phyloP scores from a whole-genome alignment of 257 asterid species.

The Euphrasia confusa region DNA sequence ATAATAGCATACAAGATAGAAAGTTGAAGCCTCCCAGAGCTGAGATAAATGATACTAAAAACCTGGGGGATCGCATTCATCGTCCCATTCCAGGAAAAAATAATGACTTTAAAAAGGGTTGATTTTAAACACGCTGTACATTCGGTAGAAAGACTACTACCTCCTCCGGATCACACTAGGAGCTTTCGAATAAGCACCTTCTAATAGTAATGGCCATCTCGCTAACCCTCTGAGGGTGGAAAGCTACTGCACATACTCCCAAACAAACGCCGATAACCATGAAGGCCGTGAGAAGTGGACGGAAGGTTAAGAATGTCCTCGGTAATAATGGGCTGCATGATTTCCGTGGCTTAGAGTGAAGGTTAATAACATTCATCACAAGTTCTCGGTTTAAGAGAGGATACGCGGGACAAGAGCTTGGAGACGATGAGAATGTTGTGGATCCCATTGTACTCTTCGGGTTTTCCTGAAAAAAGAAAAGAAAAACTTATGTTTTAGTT shows the following conservation, averaged over 20 bases:
- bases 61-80: background rate
- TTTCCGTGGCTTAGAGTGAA: conserved; percentile 34
- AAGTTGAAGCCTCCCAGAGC: background rate
- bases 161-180: background rate
- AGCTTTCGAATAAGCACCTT: conserved; percentile 46
- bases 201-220: conserved; percentile 55
- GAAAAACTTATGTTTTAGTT: background rate
- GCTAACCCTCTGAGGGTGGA: conserved; percentile 62
- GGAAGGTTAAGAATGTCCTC: conserved; percentile 35
- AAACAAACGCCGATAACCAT: conserved; percentile 56
- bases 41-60: background rate
- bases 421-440: conserved; percentile 17
- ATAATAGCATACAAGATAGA: background rate
- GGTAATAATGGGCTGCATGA: conserved; percentile 34
- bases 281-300: conserved; percentile 39
- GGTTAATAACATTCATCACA: conserved; percentile 35
- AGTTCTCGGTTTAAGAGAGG: conserved; percentile 60
- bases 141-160: background rate
- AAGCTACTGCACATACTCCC: conserved; percentile 56
- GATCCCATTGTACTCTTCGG: conserved; percentile 26
- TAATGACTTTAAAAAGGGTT: too few relatives aligned
- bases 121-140: conserved; percentile 12
- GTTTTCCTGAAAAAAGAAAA: conserved; percentile 30
- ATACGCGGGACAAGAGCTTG: conserved; percentile 31
- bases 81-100: background rate